phyloP scores from a whole-genome alignment of 441 rosid genomes.

The Eugenia klotzschiana region DNA sequence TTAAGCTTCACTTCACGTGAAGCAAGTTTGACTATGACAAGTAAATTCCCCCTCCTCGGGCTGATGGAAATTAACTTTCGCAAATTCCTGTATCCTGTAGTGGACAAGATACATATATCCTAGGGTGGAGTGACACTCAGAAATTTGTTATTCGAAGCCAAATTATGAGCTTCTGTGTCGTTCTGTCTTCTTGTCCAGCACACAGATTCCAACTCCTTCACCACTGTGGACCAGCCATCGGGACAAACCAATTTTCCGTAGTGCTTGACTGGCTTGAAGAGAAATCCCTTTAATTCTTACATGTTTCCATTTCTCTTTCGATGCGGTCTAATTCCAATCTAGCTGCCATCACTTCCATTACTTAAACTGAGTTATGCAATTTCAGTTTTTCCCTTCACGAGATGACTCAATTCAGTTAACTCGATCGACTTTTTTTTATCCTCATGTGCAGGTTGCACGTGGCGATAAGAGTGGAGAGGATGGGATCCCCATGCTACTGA shows the following conservation, averaged over 20 bases:
- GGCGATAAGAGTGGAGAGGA: slow-evolving; percentile 73
- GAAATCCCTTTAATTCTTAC: neutral
- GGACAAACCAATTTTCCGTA: neutral
- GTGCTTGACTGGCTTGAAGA: neutral
- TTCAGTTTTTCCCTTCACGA: neutral
- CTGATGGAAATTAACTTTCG: neutral
- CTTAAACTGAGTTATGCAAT: neutral
- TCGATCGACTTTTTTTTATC: neutral
- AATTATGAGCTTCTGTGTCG: neutral
- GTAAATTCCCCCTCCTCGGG: neutral
- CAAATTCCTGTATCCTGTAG: neutral
- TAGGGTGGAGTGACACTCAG: neutral
- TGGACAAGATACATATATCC: neutral
- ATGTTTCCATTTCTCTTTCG: neutral
- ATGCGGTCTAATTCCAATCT: neutral
- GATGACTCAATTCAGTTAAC: neutral
- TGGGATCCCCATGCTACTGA: slow-evolving; percentile 66
- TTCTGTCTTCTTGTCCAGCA: neutral
- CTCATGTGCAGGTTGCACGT: slow-evolving; percentile 46
- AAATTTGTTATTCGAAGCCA: neutral
- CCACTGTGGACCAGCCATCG: neutral
- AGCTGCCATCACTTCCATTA: neutral
- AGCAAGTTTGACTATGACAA: neutral
- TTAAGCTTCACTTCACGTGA: neutral
- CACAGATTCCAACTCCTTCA: neutral